phyloP scores from a whole-genome alignment of 2,329 filamentous ascomycete genomes.

The Verticillium longisporum region DNA sequence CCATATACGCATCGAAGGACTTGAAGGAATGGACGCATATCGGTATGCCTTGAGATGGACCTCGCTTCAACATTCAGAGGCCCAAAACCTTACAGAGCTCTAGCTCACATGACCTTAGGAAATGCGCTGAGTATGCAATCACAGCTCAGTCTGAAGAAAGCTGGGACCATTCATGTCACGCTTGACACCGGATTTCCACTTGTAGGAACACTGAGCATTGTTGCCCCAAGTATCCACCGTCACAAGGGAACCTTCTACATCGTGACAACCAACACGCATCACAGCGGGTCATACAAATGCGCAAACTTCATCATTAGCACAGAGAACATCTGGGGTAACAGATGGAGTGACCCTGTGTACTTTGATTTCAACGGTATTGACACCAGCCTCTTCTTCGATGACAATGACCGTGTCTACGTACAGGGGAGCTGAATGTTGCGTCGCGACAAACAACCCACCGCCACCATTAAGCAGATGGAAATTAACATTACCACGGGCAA shows the following conservation, averaged over 20 bases:
- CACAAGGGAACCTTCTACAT: slow-evolving; percentile 17
- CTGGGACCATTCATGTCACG: not conserved
- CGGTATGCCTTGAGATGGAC: not conserved
- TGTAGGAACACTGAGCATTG: not conserved
- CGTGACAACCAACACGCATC: slow-evolving; percentile 16
- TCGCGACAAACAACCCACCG: slow-evolving; percentile 1
- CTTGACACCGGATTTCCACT: slow-evolving; percentile 1
- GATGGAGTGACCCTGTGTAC: slow-evolving; percentile 22
- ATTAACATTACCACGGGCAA: slow-evolving; percentile 15
- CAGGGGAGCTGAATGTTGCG: slow-evolving; percentile 13
- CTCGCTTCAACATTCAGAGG: too few relatives aligned
- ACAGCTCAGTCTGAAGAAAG: slow-evolving; percentile 1
- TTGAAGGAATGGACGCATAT: slow-evolving; percentile 23
- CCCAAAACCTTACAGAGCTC: too few relatives aligned
- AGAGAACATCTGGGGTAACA: slow-evolving; percentile 14
- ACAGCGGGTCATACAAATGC: not conserved
- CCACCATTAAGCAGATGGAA: slow-evolving; percentile 13
- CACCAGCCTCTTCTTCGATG: slow-evolving; percentile 39
- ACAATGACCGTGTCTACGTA: slow-evolving; percentile 26
- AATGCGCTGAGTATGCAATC: slow-evolving; percentile 3
- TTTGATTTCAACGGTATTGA: slow-evolving; percentile 36
- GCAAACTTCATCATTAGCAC: slow-evolving; percentile 17
- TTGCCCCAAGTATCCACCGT: slow-evolving; percentile 5
- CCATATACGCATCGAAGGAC: slow-evolving; percentile 28
- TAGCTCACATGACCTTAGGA: not conserved